These are phyloP conservation scores for Aureobasidium uvarum DNA, from an alignment of 2,329 filamentous ascomycete genomes.

Conservation along the genomic window DNA sequence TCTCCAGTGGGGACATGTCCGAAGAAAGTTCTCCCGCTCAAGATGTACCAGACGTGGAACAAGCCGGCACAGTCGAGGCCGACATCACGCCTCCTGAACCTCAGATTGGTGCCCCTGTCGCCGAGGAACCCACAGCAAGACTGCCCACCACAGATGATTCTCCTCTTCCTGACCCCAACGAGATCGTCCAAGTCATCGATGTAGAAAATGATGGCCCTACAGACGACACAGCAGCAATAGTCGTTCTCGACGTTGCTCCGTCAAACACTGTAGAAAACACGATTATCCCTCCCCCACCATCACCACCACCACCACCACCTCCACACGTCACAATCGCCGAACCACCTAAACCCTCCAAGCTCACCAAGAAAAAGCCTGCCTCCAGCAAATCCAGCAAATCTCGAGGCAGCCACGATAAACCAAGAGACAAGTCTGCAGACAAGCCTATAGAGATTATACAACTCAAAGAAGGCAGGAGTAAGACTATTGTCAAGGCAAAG, in stretches of 20 bases:
- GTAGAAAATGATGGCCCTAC: not conserved
- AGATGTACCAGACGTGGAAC: not conserved
- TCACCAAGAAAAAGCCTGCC: not conserved
- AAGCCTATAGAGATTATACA: not conserved
- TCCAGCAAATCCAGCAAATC: not conserved
- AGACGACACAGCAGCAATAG: not conserved
- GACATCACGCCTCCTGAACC: not conserved
- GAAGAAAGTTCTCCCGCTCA: not conserved
- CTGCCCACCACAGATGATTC: not conserved
- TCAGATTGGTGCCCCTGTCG: too few relatives aligned
- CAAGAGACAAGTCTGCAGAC: not conserved
- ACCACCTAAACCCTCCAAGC: not conserved
- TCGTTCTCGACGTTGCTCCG: not conserved
- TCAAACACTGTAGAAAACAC: not conserved
- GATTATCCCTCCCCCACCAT: not conserved
- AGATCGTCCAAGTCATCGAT: not conserved
- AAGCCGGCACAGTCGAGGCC: not conserved
- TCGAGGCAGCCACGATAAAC: not conserved
- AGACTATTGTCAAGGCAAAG: not conserved
- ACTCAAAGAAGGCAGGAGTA: not conserved
- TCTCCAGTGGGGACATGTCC: not conserved
- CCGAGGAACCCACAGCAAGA: not conserved
- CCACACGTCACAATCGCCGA: conserved; percentile 1
- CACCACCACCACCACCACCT: not conserved
- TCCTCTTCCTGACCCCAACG: not conserved